Percentiles rank a stretch among this genome's conserved stretches.
Evolutionary conservation across 768 basidiomycete genomes (phyloP).

Genomic region (Suillus bovinus): DNA sequence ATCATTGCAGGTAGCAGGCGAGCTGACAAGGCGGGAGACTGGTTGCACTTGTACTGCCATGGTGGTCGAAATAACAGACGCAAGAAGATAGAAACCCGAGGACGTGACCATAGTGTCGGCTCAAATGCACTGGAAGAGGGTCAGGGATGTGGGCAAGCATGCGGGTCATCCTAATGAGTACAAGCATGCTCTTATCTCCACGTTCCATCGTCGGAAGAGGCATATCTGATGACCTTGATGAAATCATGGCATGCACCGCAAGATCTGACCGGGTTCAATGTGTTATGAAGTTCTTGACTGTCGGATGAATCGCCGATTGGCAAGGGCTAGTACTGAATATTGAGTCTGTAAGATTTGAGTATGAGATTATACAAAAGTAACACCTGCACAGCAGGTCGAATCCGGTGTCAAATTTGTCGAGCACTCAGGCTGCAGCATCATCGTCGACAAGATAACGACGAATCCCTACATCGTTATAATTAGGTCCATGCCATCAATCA

Average conservation of each 20-base stretch:
- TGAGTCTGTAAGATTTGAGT: too few relatives aligned
- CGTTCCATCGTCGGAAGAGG: background rate
- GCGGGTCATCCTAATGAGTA: background rate
- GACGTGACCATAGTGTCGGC: background rate
- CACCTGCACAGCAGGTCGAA: too few relatives aligned
- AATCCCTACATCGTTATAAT: too few relatives aligned
- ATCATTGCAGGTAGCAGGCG: slow-evolving; percentile 19
- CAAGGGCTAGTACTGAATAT: too few relatives aligned
- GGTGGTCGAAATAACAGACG: background rate
- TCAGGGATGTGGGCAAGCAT: background rate
- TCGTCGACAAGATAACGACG: too few relatives aligned
- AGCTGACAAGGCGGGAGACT: slow-evolving; percentile 10
- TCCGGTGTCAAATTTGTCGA: too few relatives aligned
- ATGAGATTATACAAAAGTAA: too few relatives aligned
- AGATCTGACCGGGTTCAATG: too few relatives aligned
- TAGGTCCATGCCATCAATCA: too few relatives aligned
- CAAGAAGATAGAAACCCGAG: background rate
- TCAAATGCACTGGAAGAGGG: background rate
- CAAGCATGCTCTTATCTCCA: background rate
- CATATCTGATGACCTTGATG: background rate
- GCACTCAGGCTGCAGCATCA: too few relatives aligned
- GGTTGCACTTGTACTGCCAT: slow-evolving; percentile 13
- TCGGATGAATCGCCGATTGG: too few relatives aligned
- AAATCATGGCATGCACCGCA: background rate
- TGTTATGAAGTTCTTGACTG: too few relatives aligned